Conservation (phyloP, 805 yeast species). For the Teunomyces gatunensis region DNA sequence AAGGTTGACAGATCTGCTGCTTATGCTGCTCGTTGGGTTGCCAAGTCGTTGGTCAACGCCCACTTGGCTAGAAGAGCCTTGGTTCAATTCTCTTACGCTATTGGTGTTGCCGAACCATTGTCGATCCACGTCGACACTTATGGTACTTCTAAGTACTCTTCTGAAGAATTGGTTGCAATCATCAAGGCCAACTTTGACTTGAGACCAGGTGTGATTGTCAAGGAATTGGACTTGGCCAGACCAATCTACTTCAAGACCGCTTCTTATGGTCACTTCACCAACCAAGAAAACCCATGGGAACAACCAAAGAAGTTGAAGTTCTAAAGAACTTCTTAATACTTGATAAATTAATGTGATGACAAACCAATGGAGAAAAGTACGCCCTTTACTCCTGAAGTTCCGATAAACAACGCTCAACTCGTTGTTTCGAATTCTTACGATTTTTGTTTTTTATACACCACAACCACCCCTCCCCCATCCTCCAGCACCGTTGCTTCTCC, state of each 20-base stretch:
- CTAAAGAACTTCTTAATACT: slow-evolving; percentile 34
- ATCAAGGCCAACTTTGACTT: slow-evolving; percentile 94
- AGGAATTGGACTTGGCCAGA: slow-evolving; percentile 94
- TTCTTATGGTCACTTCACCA: slow-evolving; percentile 98
- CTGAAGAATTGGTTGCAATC: slow-evolving; percentile 87
- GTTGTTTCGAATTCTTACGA: slow-evolving; percentile 26
- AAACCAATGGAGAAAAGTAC: slow-evolving; percentile 7
- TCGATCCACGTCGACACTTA: slow-evolving; percentile 96
- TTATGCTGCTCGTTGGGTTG: slow-evolving; percentile 99
- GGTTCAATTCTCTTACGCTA: slow-evolving; percentile 98
- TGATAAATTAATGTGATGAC: slow-evolving; percentile 45
- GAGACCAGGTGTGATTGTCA: slow-evolving; percentile 99
- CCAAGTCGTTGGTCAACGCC: slow-evolving; percentile 94
- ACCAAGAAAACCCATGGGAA: slow-evolving; percentile 99
- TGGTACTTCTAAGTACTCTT: slow-evolving; percentile 91
- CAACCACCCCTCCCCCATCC: slow-evolving; percentile 1
- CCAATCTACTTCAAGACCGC: slow-evolving; percentile 99
- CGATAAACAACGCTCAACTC: slow-evolving; percentile 45
- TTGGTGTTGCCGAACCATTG: slow-evolving; percentile 99
- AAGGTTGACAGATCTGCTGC: slow-evolving; percentile 99
- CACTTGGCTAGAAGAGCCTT: slow-evolving; percentile 95
- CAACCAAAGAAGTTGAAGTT: slow-evolving; percentile 78
- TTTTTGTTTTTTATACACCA: slow-evolving; percentile 10
- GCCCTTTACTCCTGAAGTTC: slow-evolving; percentile 2
- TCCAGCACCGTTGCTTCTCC: slow-evolving; percentile 1